Percentiles rank a stretch among this genome's conserved stretches.
Conservation (phyloP, 352 stramenopile genomes). For the Phytopythium sindhum region DNA sequence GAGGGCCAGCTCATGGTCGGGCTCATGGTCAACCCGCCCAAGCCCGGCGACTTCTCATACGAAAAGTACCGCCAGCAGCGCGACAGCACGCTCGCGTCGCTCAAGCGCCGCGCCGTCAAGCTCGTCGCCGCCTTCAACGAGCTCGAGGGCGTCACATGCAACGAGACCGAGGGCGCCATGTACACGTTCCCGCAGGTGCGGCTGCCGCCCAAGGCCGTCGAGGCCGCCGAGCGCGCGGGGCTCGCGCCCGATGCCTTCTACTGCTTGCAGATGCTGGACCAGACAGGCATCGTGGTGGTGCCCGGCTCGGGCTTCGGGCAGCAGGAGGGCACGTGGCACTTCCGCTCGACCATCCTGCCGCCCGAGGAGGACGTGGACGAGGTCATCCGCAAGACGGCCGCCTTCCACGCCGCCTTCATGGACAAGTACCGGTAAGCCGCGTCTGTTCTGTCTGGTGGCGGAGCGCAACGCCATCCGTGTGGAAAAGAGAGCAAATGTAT, state of each 20-base stretch:
- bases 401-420: constrained; percentile 97
- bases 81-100: constrained; percentile 89
- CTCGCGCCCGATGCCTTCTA: constrained; percentile 95
- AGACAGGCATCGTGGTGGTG: constrained; percentile 97
- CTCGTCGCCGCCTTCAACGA: constrained; percentile 93
- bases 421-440: constrained; percentile 83
- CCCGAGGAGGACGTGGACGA: constrained; percentile 93
- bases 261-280: constrained; percentile 94
- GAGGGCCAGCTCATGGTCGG: constrained; percentile 97
- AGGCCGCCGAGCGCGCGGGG: constrained; percentile 65
- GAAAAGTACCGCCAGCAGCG: constrained; percentile 90
- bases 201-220: constrained; percentile 87
- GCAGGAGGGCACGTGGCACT: constrained; percentile 95
- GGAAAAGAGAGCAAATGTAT: neutral
- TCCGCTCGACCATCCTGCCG: constrained; percentile 99
- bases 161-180: constrained; percentile 96
- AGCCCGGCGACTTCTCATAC: constrained; percentile 88
- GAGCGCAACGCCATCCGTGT: neutral
- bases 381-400: constrained; percentile 93
- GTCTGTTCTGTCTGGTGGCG: neutral
- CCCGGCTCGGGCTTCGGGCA: constrained; percentile 98
- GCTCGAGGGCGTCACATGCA: constrained; percentile 96
- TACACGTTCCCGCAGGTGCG: constrained; percentile 97
- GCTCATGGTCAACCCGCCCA: constrained; percentile 97
- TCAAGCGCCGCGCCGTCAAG: constrained; percentile 93